Base-by-base conservation (phyloP, 768 basidiomycete species). In the Lepiota venenata region DNA sequence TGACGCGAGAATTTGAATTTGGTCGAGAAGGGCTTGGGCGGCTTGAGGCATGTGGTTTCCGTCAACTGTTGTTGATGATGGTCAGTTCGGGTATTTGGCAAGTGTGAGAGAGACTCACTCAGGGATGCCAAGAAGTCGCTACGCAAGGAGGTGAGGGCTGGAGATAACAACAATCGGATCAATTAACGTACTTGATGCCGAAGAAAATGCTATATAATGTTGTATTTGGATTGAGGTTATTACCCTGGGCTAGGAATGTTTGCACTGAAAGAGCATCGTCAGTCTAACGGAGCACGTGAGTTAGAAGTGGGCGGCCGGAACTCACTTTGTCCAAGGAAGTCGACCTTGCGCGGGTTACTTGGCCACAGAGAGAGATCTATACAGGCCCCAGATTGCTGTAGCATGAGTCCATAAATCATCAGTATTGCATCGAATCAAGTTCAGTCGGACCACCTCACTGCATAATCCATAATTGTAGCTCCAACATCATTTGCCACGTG, bases 181-280 rank as follows among this genome's bases (percentile, higher is more conserved):
- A 22, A 25, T 15, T 15, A 15, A 58, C 75, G 50, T 51, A 79
- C 78, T 80, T 82, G 52, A 81, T 82, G 9, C 80, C 81, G 55
- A 82, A 81, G 61, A 82, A 82, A 8, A 78, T 60, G 1, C 72
- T 71, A 50, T 80, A 82, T 6, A 82, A 64, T 2, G 81, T 81
- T 2, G 76, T 77, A 1, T 66, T 62, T 0, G 80, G 72, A 56
- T 81, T 68, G 5, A 82, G 65, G 0, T 66, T 48, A 56, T 82
- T 66, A 0, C 65, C 64, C 56, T 80, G 80, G n/a, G 66, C 57
- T 18, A 81, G 59, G 59, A 80, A 82, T 2, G 62, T 71, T 8
- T 66, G 55, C 42, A 74, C 79, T 82, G 32, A 1, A 11, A 22
- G 29, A 50, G 20, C 25, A 2, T 1, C n/a, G 21, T 47, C 8